phyloP scores from a whole-genome alignment of 352 stramenopile genomes.

The Phytophthora pini region DNA sequence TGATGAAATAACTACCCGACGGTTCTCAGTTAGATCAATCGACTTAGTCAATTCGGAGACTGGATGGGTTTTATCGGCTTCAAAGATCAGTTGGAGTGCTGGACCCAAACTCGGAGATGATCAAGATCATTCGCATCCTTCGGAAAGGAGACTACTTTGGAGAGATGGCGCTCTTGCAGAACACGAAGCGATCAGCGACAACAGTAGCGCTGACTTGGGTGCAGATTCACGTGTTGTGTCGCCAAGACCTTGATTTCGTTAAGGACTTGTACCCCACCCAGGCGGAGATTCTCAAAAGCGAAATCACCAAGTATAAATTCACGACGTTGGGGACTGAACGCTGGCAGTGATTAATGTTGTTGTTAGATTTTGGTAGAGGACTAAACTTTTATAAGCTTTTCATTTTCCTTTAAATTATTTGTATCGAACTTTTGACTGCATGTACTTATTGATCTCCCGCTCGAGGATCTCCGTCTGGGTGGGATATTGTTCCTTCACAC shows the following conservation, averaged over 20 bases:
- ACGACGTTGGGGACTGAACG: constrained; percentile 54
- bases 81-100: constrained; percentile 72
- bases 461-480: constrained; percentile 64
- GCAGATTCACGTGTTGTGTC: constrained; percentile 71
- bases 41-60: constrained; percentile 20
- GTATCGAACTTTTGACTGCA: constrained; percentile 67
- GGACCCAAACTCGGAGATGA: constrained; percentile 50
- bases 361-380: neutral
- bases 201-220: constrained; percentile 71
- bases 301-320: constrained; percentile 71
- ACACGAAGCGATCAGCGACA: constrained; percentile 63
- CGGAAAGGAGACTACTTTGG: constrained; percentile 79
- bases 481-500: constrained; percentile 68
- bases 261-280: constrained; percentile 65
- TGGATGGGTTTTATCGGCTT: constrained; percentile 82
- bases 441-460: constrained; percentile 77
- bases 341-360: constrained; percentile 23
- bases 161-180: constrained; percentile 73
- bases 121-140: constrained; percentile 70
- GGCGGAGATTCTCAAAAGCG: constrained; percentile 55
- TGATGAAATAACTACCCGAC: constrained; percentile 30
- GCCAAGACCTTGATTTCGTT: constrained; percentile 63
- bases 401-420: constrained; percentile 30
- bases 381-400: neutral
- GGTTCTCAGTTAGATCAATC: constrained; percentile 51